Base-by-base conservation (phyloP, 192 early-diverging fungal species). In the Dimargaris verticillata region DNA sequence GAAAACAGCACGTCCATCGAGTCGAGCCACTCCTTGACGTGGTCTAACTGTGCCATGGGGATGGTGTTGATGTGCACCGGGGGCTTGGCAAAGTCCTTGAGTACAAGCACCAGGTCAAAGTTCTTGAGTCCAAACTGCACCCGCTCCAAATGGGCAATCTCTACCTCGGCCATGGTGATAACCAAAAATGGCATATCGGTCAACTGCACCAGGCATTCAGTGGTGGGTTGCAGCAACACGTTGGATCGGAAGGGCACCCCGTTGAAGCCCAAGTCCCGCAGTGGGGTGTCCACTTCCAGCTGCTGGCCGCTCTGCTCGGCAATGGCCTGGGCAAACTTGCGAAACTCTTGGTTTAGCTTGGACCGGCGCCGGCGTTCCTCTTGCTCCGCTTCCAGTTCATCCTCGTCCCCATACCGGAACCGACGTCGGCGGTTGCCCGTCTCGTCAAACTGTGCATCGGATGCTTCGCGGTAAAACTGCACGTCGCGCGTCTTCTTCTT, bases 101-200 rank as follows among this genome's bases (percentile, higher is more conserved):
- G 94, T 5, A 96, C 82, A 76, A 96, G 90, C 11, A 99, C 95
- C 77, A 96, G 79, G 80, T 99, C 95, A 79, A 99, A 99, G 73
- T 94, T 95, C 78, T 92, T 92, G 41, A 96, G 76, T 9, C 91
- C 91, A 74, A 96, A 96, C 79, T 95, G 79, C 53, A 99, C 88
- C 64, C 96, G 88, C 78, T 99, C 96, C 61, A 99, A 78, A 66
- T 96, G 92, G 14, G 87, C 94, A 52, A 93, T 76, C 74, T 97
- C 92, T 18, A 99, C 88, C 57, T 99, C 96, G 13, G 77, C 75
- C 13, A 99, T 72, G 0, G 93, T 91, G 46, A 95, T 78, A 17
- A 95, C 84, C 42, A 94, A 71, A 74, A 89, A 91, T 6, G 96
- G 96, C 52, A 87, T 83, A 60, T 99, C 94, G 28, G 87, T 88